Percentiles rank a stretch among this genome's conserved stretches.
Conservation (phyloP, 176 grass and related monocot genomes). For the Microstegium vimineum region DNA sequence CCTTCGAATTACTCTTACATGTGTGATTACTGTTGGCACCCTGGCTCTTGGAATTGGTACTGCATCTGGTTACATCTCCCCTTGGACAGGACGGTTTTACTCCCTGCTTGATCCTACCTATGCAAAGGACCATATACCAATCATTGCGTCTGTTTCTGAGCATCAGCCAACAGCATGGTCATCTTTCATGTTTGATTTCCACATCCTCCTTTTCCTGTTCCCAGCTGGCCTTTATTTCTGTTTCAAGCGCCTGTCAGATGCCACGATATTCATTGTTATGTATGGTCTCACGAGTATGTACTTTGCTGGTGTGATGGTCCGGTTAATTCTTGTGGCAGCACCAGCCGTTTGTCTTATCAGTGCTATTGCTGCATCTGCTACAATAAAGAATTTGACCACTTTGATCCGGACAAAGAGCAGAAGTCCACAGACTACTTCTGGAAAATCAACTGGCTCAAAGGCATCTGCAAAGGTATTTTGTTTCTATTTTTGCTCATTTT, state of each 20-base stretch:
- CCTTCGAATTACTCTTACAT: conserved; percentile 82
- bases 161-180: conserved; percentile 99
- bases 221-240: conserved; percentile 97
- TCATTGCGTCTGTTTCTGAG: conserved; percentile 97
- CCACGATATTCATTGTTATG: conserved; percentile 94
- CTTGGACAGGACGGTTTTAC: conserved; percentile 96
- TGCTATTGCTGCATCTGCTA: conserved; percentile 86
- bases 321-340: conserved; percentile 92
- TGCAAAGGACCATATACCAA: conserved; percentile 97
- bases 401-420: conserved; percentile 75
- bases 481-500: conserved; percentile 1
- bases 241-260: conserved; percentile 91
- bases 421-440: conserved; percentile 48
- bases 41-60: conserved; percentile 93
- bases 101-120: conserved; percentile 99
- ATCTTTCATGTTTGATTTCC: conserved; percentile 99
- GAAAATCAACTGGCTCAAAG: conserved; percentile 73
- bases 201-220: conserved; percentile 98
- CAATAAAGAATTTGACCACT: conserved; percentile 90
- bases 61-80: conserved; percentile 96
- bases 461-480: conserved; percentile 80
- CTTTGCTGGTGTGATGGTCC: conserved; percentile 98
- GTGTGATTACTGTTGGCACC: conserved; percentile 62
- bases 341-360: conserved; percentile 96
- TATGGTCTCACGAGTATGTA: conserved; percentile 99